Base-by-base conservation (phyloP, 1,284 basidiomycete genomes). In the Singerocomus rubriflavus region DNA sequence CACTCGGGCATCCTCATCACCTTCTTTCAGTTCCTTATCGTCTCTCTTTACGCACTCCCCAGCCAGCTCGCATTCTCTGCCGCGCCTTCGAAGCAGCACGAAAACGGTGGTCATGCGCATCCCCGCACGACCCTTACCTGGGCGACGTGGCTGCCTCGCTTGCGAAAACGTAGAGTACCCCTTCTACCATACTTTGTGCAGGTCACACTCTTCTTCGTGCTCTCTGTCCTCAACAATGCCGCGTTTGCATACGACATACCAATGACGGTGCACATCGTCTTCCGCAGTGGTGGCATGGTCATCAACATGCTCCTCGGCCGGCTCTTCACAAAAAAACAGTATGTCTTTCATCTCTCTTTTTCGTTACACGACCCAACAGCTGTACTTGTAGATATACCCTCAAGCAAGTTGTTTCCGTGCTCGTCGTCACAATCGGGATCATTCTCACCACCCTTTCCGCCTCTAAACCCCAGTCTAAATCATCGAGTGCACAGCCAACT, bases 251-350 rank as follows among this genome's bases (percentile, higher is more conserved):
- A 82, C 61, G 70, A 80, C 52, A 88, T 97, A 51, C 93, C 94
- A 13, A 91, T 97, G 82, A 74, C 91, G 0, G 88, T 98, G 1
- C 94, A 98, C 68, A 97, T 98, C 66, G 91, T 98, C 51, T 98
- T 97, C 64, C 78, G 94, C 33, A 93, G 90, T 59, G 93, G 91
- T 1, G 94, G 93, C n/a, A 70, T 92, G 61, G 78, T 88, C n/a
- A 71, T 91, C 41, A 90, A 85, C 60, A 84, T 93, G 80, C 37
- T 87, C 9, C 73, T 93, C 50, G 91, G 90, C 0, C 85, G 79
- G 75, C 44, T 84, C 1, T 56, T 91, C 13, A 74, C 73, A 2
- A 74, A 78, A 4, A 85, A 81, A 45, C 50, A 39, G 57, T 58
- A 25, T 32, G 59, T 54, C 26, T 9, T 7, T 10, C 29, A 0